Conservation (phyloP, 1,284 basidiomycete species). For the Coniophora puteana region DNA sequence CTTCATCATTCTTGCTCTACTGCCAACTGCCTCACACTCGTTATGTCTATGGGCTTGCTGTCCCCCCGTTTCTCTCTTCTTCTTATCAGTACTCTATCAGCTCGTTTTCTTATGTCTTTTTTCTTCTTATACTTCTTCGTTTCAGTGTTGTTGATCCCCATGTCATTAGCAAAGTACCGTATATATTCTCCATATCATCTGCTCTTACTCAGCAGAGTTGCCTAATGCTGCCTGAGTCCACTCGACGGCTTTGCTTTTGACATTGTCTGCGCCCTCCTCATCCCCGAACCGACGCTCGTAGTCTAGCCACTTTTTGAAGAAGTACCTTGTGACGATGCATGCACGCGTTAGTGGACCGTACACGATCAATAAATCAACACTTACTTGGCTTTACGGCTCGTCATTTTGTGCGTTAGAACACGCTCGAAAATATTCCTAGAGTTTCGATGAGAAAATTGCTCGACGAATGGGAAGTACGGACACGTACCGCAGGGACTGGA, state of each 20-base stretch:
- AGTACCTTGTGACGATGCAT: conserved; percentile 47
- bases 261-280: conserved; percentile 70
- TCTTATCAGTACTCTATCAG: too few relatives aligned
- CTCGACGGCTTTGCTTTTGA: conserved; percentile 86
- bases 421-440: conserved; percentile 81
- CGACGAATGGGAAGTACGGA: conserved; percentile 4
- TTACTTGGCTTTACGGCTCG: conserved; percentile 92
- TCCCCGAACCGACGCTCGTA: conserved; percentile 88
- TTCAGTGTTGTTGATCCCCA: conserved; percentile 10
- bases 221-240: conserved; percentile 68
- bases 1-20: conserved; percentile 30
- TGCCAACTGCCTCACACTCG: conserved; percentile 40
- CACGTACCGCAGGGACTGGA: conserved; percentile 68
- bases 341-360: conserved; percentile 13
- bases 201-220: conserved; percentile 22
- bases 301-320: conserved; percentile 98
- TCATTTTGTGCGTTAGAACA: conserved; percentile 81
- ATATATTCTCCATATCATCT: conserved; percentile 32
- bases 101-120: conserved; percentile 41
- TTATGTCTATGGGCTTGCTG: too few relatives aligned
- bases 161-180: conserved; percentile 23
- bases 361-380: conserved; percentile 17
- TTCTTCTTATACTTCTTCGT: conserved; percentile 26
- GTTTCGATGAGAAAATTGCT: conserved; percentile 9
- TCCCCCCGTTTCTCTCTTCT: too few relatives aligned